A percentile compares a stretch with the other conserved stretches of the same genome.
These are phyloP conservation scores for Hypoxylon sp. DNA, from an alignment of 2,329 filamentous ascomycete species.

Conservation along the genomic window DNA sequence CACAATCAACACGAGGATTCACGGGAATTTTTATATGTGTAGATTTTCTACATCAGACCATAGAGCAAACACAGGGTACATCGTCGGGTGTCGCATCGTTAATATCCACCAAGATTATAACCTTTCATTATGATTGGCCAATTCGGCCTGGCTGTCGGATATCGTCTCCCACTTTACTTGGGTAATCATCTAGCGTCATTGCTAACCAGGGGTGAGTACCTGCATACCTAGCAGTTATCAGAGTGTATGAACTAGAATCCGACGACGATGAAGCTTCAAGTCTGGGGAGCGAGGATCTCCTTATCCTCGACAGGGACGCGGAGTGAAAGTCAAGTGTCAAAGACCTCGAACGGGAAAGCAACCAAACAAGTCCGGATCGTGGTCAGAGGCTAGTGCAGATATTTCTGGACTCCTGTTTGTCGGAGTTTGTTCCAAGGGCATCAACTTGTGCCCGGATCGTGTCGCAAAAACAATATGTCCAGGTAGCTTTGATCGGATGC, in stretches of 20 bases:
- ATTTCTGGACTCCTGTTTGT: slow-evolving; percentile 29
- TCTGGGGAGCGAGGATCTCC: slow-evolving; percentile 26
- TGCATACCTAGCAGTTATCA: slow-evolving; percentile 10
- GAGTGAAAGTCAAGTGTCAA: slow-evolving; percentile 35
- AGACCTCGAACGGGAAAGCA: slow-evolving; percentile 36
- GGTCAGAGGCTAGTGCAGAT: slow-evolving; percentile 18
- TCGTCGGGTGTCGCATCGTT: slow-evolving; percentile 36
- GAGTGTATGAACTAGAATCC: slow-evolving; percentile 13
- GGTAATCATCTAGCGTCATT: slow-evolving; percentile 29
- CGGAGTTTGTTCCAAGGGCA: slow-evolving; percentile 33
- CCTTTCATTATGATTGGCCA: slow-evolving; percentile 37
- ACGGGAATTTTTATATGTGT: slow-evolving; percentile 19
- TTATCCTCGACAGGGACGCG: slow-evolving; percentile 42
- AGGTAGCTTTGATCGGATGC: slow-evolving; percentile 21
- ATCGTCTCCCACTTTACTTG: slow-evolving; percentile 32
- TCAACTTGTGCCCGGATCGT: slow-evolving; percentile 18
- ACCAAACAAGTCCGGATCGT: slow-evolving; percentile 35
- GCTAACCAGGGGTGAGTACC: slow-evolving; percentile 24
- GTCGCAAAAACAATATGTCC: slow-evolving; percentile 18
- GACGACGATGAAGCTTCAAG: slow-evolving; percentile 17
- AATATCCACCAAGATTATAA: slow-evolving; percentile 32
- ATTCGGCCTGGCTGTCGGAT: slow-evolving; percentile 39
- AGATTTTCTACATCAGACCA: slow-evolving; percentile 25
- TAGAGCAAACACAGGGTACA: slow-evolving; percentile 25
- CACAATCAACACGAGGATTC: slow-evolving; percentile 15